Base-by-base conservation (phyloP, 1,284 basidiomycete species). In the Melampsora larici-populina region DNA sequence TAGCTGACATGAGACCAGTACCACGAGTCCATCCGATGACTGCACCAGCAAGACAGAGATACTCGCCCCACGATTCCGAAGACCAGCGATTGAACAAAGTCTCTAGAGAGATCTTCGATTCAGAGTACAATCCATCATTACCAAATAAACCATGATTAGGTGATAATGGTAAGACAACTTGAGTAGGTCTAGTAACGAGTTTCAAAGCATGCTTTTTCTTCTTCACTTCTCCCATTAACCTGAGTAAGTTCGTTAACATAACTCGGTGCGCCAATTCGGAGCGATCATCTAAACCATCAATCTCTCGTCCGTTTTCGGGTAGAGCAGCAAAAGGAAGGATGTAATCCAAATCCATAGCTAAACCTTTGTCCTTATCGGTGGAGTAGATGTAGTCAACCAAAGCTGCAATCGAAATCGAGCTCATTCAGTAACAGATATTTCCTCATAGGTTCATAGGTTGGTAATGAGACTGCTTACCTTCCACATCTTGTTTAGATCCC, bases 1-100 rank as follows among this genome's bases (percentile, higher is more conserved):
- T 96, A 3, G 93, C 91, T 79, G 89, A 91, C 96, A 99, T 99
- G 78, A 99, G 87, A 80, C 95, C 96, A n/a, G 97, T 99, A 66
- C 96, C 96, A 81, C 94, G 48, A 84, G 89, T 80, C 82, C 85
- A 93, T 90, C 95, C 96, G 81, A 99, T 99, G 81, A 99, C 95
- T 68, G 96, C 96, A 80, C 97, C 96, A 62, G 95, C 94, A 79
- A 99, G 89, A 86, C 95, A 97, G 67, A 99, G 88, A 85, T 99
- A 99, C 86, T 98, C 94, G 80, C 95, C 95, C 97, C 96, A 99
- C 83, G 93, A 94, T 85, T 98, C 94, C n/a, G 94, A 94, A 78
- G 87, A 90, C 96, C 96, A 98, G 76, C 96, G 90, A 85, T 97
- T 93, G 90, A 98, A 98, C 48, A 99, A 87, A 0, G 96, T 98